Evolutionary conservation across 139 green algal species (phyloP), one percentile per base, ranked within the genome.

Genomic region (Coccomyxa sp.): DNA sequence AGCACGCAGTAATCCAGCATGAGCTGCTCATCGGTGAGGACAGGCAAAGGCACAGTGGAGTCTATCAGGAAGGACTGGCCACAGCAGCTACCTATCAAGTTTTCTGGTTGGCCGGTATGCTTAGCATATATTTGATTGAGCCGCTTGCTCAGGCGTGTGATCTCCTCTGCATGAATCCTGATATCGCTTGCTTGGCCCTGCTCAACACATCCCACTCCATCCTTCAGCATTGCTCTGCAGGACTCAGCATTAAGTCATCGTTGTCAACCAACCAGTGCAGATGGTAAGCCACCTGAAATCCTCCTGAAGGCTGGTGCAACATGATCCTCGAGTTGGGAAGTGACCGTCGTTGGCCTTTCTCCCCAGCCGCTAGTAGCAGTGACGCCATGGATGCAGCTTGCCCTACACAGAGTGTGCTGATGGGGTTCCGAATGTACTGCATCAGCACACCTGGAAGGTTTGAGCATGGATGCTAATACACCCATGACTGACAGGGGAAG

Each of bases 251-350:
- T 7, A 51, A 51, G 38, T 51, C 38, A 51, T 51, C 38, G 3
- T 51, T 51, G 38, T 51, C 38, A 51, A 31, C 23, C 21, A 78
- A 78, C 74, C 25, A 45, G n/a, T 28, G 74, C 14, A 27, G n/a
- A 78, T 57, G n/a, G 13, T 1, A 58, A 15, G 57, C 58, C 77
- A 92, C 91, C 90, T 91, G 86, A 13, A 92, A 91, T 0, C 93
- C 95, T 0, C 95, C 94, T 12, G 92, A 91, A 0, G 95, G 95
- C 88, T 99, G 97, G 85, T 99, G 97, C 79, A 99, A 80, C 97
- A 99, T 99, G 82, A 99, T 93, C 28, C 96, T 88, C 23, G 93
- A 85, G 88, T 99, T 94, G 23, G 97, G 97, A 58, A 99, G 90
- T 31, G 88, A 91, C 27, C 84, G 85, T 7, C 97, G 82, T 38